phyloP scores from a whole-genome alignment of 2,329 filamentous ascomycete species.

The Metarhizium brunneum region DNA sequence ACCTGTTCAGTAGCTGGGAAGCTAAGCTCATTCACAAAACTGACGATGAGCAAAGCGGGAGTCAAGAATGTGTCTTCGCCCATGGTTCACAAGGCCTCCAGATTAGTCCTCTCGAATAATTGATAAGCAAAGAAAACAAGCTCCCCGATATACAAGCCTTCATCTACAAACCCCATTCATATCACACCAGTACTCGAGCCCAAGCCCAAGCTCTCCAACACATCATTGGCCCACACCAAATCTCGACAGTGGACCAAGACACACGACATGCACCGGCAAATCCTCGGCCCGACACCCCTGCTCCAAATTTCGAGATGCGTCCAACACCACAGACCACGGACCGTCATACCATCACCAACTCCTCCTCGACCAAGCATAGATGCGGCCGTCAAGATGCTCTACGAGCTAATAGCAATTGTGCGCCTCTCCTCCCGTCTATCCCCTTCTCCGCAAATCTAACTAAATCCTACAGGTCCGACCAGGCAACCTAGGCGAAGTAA shows the following conservation, averaged over 20 bases:
- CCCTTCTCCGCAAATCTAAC: slow-evolving; percentile 1
- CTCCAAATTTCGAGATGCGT: slow-evolving; percentile 17
- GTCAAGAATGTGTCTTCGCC: too few relatives aligned
- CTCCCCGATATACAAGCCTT: too few relatives aligned
- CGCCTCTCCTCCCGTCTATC: slow-evolving; percentile 22
- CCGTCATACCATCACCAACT: slow-evolving; percentile 9
- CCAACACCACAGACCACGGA: not conserved
- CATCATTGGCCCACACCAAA: not conserved
- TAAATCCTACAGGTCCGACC: slow-evolving; percentile 65
- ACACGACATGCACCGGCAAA: slow-evolving; percentile 15
- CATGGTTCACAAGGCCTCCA: too few relatives aligned
- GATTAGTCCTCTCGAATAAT: too few relatives aligned
- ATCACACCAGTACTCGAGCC: too few relatives aligned
- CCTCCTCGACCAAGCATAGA: slow-evolving; percentile 13
- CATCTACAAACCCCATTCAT: too few relatives aligned
- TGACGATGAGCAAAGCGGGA: too few relatives aligned
- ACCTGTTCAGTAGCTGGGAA: too few relatives aligned
- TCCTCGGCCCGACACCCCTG: slow-evolving; percentile 14
- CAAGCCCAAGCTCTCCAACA: too few relatives aligned
- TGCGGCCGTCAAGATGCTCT: slow-evolving; percentile 62
- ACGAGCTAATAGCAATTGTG: slow-evolving; percentile 95
- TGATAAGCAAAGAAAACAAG: too few relatives aligned
- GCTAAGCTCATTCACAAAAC: too few relatives aligned
- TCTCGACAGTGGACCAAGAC: not conserved
- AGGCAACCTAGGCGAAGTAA: slow-evolving; percentile 81